phyloP scores from a whole-genome alignment of 495 filamentous ascomycete species.

The Ramalina intermedia region DNA sequence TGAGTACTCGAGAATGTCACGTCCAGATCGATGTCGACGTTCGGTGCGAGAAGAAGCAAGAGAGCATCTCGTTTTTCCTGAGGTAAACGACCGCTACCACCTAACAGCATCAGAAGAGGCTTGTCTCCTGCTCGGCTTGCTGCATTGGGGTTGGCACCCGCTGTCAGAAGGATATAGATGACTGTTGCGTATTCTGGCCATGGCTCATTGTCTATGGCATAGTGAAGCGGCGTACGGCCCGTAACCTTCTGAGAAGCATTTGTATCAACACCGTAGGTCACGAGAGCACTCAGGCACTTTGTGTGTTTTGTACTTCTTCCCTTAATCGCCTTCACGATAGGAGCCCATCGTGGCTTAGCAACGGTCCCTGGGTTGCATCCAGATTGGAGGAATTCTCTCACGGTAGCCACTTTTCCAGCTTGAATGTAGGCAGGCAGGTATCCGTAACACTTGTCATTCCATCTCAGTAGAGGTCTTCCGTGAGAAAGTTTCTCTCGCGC shows the following conservation, averaged over 20 bases:
- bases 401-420: not conserved
- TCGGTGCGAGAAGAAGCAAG: constrained; percentile 2
- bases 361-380: constrained; percentile 10
- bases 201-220: constrained; percentile 30
- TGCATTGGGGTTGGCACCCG: constrained; percentile 33
- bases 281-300: constrained; percentile 16
- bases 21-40: constrained; percentile 7
- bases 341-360: not conserved
- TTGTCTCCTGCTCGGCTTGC: constrained; percentile 32
- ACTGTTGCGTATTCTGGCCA: constrained; percentile 20
- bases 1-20: constrained; percentile 5
- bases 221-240: constrained; percentile 32
- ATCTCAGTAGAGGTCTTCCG: not conserved
- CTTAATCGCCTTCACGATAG: constrained; percentile 3
- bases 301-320: constrained; percentile 5
- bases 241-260: constrained; percentile 16
- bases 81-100: not conserved
- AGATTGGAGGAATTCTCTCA: constrained; percentile 1
- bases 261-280: constrained; percentile 37
- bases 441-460: not conserved
- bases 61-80: constrained; percentile 7
- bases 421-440: not conserved
- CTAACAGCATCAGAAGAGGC: constrained; percentile 9
- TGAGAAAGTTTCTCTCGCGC: not conserved
- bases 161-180: constrained; percentile 32